phyloP scores from a whole-genome alignment of 2,329 filamentous ascomycete species.

The Diaporthe vaccinii region DNA sequence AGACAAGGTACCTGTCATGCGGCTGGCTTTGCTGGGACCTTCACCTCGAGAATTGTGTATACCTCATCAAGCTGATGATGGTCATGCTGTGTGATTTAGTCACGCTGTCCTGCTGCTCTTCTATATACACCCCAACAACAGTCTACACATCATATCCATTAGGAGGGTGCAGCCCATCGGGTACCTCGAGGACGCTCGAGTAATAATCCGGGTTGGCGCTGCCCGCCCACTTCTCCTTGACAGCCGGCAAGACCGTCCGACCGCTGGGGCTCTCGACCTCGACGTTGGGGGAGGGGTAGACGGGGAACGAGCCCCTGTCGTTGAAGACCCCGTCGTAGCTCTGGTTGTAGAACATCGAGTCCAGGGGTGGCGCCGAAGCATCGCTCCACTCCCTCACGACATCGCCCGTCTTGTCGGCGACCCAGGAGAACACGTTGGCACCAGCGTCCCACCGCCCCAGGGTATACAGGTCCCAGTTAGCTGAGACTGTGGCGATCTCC shows the following conservation, averaged over 20 bases:
- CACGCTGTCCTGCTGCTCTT: not conserved
- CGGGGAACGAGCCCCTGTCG: constrained; percentile 40
- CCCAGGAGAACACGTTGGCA: constrained; percentile 76
- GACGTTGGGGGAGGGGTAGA: constrained; percentile 48
- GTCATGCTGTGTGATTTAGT: not conserved
- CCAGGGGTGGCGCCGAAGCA: constrained; percentile 31
- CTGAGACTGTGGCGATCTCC: constrained; percentile 73
- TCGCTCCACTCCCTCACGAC: constrained; percentile 43
- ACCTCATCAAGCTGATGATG: not conserved
- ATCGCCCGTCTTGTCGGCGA: constrained; percentile 73
- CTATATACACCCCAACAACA: not conserved
- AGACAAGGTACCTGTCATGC: not conserved
- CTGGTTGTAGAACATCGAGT: constrained; percentile 38
- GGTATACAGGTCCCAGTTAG: constrained; percentile 78
- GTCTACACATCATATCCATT: constrained; percentile 38
- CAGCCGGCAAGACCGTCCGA: constrained; percentile 43
- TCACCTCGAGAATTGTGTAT: no score
- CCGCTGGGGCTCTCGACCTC: constrained; percentile 44
- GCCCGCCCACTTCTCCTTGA: constrained; percentile 44
- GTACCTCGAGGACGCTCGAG: constrained; percentile 46
- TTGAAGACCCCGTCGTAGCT: constrained; percentile 50
- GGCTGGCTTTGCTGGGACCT: no score
- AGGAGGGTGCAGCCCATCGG: constrained; percentile 48
- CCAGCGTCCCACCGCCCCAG: constrained; percentile 80
- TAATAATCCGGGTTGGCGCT: constrained; percentile 47